Percentiles rank a stretch among this genome's conserved stretches.
Conservation (phyloP, 306 rosid species). For the Inga oerstediana region DNA sequence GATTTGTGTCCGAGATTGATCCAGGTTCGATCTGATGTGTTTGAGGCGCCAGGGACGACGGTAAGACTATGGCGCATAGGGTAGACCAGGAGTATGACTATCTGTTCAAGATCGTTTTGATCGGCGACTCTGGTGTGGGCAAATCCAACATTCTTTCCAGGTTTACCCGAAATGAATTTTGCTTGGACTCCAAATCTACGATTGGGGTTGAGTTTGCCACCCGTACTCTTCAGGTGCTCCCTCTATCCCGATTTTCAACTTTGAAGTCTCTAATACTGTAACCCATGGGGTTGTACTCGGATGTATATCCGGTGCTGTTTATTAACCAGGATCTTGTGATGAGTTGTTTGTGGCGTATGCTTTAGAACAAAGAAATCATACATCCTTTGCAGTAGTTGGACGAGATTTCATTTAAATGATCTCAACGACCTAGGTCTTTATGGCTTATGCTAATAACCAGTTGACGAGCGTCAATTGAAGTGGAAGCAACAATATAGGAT, state of each 20-base stretch:
- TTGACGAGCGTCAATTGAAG: background rate
- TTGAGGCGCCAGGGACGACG: constrained; percentile 56
- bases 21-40: constrained; percentile 41
- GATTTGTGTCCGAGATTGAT: background rate
- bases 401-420: background rate
- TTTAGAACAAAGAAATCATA: background rate
- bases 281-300: constrained; percentile 9
- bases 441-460: too few relatives aligned
- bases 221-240: constrained; percentile 86
- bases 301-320: background rate
- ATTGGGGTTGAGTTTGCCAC: constrained; percentile 98
- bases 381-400: background rate
- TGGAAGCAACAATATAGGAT: background rate
- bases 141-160: constrained; percentile 97
- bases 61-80: constrained; percentile 77
- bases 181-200: constrained; percentile 96
- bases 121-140: constrained; percentile 97
- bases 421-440: background rate
- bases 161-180: constrained; percentile 96
- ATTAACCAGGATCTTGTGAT: background rate
- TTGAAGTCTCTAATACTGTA: background rate
- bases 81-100: constrained; percentile 98
- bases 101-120: constrained; percentile 94
- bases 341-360: background rate
- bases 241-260: background rate